These are phyloP conservation scores for Ogataea paradorogensis DNA, from an alignment of 805 yeast genomes.

Conservation along the genomic window DNA sequence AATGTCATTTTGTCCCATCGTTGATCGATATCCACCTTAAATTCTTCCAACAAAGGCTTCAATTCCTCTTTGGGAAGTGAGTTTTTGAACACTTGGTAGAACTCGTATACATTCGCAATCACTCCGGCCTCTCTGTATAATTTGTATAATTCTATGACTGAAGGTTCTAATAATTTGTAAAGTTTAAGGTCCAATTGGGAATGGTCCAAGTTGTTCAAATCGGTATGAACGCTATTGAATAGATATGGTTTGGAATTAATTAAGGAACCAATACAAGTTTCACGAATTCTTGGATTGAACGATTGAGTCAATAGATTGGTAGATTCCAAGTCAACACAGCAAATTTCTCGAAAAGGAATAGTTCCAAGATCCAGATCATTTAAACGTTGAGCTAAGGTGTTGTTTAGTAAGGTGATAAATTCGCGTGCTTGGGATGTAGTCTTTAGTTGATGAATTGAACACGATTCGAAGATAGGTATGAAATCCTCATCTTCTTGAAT, in stretches of 20 bases:
- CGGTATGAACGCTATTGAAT: slow-evolving; percentile 27
- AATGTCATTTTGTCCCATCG: slow-evolving; percentile 63
- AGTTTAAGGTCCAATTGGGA: slow-evolving; percentile 24
- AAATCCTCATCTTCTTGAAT: slow-evolving; percentile 26
- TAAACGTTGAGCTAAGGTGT: slow-evolving; percentile 16
- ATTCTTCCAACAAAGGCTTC: slow-evolving; percentile 13
- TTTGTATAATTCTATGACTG: slow-evolving; percentile 53
- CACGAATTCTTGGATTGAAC: slow-evolving; percentile 44
- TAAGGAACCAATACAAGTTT: slow-evolving; percentile 39
- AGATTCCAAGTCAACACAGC: slow-evolving; percentile 31
- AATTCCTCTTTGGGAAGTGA: slow-evolving; percentile 20
- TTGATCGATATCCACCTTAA: slow-evolving; percentile 27
- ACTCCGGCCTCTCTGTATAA: slow-evolving; percentile 78
- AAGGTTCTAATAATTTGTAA: slow-evolving; percentile 45
- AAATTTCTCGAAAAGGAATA: slow-evolving; percentile 40
- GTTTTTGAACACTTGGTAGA: slow-evolving; percentile 37
- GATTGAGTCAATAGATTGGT: slow-evolving; percentile 32
- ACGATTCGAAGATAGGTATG: slow-evolving; percentile 17
- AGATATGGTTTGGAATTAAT: slow-evolving; percentile 37
- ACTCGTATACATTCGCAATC: slow-evolving; percentile 37
- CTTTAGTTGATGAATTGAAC: slow-evolving; percentile 7
- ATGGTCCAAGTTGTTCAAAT: slow-evolving; percentile 9
- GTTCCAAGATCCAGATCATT: slow-evolving; percentile 25
- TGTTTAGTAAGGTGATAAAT: slow-evolving; percentile 19
- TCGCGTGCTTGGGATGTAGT: slow-evolving; percentile 7